Evolutionary conservation across 2,329 filamentous ascomycete species (phyloP).

Genomic region (Claviceps fusiformis): DNA sequence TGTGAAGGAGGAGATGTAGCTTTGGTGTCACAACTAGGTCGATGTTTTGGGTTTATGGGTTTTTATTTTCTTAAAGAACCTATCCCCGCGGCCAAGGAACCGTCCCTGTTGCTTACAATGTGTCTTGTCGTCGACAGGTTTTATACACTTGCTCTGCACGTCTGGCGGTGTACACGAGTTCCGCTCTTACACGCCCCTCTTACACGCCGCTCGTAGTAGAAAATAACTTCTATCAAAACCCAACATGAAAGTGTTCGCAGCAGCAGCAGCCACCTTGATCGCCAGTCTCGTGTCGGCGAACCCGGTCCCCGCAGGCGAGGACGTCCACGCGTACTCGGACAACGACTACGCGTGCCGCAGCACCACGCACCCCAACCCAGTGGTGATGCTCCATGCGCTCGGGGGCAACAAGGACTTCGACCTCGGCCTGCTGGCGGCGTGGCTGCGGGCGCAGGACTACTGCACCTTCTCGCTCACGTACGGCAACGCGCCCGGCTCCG

Average conservation of each 20-base stretch:
- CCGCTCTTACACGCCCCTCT: no score
- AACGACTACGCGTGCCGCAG: conserved; percentile 1
- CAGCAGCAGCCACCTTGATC: neutral
- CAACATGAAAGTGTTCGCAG: neutral
- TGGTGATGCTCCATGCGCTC: conserved; percentile 12
- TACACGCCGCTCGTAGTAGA: no score
- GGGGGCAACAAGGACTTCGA: conserved; percentile 9
- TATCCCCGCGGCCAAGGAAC: no score
- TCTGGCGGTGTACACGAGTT: no score
- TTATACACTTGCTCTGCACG: no score
- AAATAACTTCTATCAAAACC: no score
- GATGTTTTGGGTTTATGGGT: no score
- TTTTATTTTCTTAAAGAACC: no score
- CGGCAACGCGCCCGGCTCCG: conserved; percentile 3
- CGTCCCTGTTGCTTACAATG: no score
- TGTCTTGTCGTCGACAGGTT: no score
- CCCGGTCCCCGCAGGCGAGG: neutral
- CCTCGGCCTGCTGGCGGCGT: conserved; percentile 9
- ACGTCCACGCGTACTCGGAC: neutral
- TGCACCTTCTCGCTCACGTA: conserved; percentile 13
- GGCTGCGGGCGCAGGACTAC: conserved; percentile 7
- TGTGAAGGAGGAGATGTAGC: no score
- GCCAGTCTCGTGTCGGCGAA: neutral
- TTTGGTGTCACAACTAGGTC: no score
- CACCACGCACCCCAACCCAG: conserved; percentile 7